These are phyloP conservation scores for Hydrangea macrophylla DNA, from an alignment of 148 eudicot genomes.

Conservation along the genomic window DNA sequence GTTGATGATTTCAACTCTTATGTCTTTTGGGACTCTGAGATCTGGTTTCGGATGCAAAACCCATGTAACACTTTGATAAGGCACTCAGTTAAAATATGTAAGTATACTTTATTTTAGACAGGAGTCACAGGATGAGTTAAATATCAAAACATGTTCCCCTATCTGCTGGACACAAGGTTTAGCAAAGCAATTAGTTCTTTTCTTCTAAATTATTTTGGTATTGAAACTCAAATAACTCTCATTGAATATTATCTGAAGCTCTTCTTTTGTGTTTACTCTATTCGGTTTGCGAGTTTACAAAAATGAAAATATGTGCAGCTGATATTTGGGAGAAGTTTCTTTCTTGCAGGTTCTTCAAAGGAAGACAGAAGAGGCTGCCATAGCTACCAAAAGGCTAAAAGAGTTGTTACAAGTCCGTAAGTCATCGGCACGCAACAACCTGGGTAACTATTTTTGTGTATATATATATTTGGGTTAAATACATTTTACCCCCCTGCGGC, in stretches of 20 bases:
- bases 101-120: no score
- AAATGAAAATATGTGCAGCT: background rate
- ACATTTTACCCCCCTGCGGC: no score
- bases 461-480: no score
- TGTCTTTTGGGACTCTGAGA: no score
- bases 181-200: no score
- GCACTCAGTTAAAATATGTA: no score
- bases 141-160: no score
- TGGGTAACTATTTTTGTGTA: slow-evolving; percentile 5
- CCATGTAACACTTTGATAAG: no score
- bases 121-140: no score
- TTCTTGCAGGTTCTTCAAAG: slow-evolving; percentile 19
- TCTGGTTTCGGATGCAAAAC: no score
- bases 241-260: background rate
- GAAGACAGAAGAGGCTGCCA: slow-evolving; percentile 28
- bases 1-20: no score
- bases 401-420: slow-evolving; percentile 20
- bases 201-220: background rate
- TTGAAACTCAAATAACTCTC: background rate
- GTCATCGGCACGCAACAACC: slow-evolving; percentile 15
- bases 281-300: background rate
- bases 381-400: slow-evolving; percentile 26
- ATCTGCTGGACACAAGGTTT: no score
- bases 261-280: background rate
- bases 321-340: background rate